A percentile compares a stretch with the other conserved stretches of the same genome.
Conservation (phyloP, 768 basidiomycete species). For the Phanerochaete sordida region DNA sequence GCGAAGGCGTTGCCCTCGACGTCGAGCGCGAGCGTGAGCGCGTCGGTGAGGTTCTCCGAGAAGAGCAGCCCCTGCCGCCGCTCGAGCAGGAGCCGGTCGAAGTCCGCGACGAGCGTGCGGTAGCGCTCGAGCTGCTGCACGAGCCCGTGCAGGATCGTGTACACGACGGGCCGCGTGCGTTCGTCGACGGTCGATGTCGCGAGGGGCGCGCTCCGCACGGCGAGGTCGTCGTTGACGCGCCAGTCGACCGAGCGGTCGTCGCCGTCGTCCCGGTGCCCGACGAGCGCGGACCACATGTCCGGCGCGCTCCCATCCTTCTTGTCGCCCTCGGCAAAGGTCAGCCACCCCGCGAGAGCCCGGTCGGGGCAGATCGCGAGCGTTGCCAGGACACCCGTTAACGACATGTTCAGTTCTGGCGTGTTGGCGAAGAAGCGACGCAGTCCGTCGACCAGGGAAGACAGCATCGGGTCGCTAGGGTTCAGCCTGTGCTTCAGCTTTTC, state of each 20-base stretch:
- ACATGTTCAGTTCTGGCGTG: constrained; percentile 82
- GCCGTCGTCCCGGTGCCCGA: constrained; percentile 43
- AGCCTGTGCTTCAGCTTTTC: constrained; percentile 66
- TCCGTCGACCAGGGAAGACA: constrained; percentile 66
- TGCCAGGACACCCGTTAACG: constrained; percentile 78
- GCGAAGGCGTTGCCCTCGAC: constrained; percentile 34
- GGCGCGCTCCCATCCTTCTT: constrained; percentile 16
- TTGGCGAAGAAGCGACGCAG: constrained; percentile 82
- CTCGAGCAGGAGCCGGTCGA: constrained; percentile 82
- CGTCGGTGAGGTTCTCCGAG: constrained; percentile 89
- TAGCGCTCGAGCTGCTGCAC: constrained; percentile 81
- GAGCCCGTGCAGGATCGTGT: constrained; percentile 77
- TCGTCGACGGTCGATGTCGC: constrained; percentile 71
- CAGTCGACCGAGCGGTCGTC: constrained; percentile 85
- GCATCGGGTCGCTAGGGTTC: constrained; percentile 71
- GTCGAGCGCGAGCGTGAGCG: constrained; percentile 71
- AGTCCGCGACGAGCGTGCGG: constrained; percentile 67
- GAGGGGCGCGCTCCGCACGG: constrained; percentile 51
- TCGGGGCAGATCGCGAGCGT: constrained; percentile 82
- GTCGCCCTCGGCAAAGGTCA: constrained; percentile 62
- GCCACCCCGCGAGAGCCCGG: constrained; percentile 85
- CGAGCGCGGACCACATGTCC: not conserved
- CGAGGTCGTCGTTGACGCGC: constrained; percentile 60
- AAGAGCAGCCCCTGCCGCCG: constrained; percentile 87
- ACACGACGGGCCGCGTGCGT: constrained; percentile 70